phyloP scores from a whole-genome alignment of 2,329 filamentous ascomycete genomes.

The Cucurbitaria berberidis region DNA sequence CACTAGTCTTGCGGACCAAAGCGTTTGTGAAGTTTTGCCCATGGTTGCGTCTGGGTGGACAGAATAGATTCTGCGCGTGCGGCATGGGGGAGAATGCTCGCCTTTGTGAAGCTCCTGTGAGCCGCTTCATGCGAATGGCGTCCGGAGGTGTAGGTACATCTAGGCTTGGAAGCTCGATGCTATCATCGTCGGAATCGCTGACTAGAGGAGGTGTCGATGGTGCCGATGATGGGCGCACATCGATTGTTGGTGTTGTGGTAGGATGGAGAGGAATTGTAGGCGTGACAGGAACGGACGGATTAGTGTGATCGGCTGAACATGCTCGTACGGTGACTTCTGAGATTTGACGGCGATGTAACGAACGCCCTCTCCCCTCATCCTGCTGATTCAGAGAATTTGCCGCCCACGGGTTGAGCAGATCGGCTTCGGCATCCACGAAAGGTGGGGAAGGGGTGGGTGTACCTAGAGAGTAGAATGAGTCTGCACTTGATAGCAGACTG shows the following conservation, averaged over 20 bases:
- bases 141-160: conserved; percentile 51
- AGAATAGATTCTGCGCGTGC: conserved; percentile 69
- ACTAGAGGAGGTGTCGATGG: conserved; percentile 55
- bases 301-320: conserved; percentile 20
- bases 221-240: conserved; percentile 36
- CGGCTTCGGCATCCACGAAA: conserved; percentile 39
- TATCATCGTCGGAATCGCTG: conserved; percentile 53
- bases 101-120: conserved; percentile 62
- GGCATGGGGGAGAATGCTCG: conserved; percentile 72
- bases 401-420: conserved; percentile 39
- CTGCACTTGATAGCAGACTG: conserved; percentile 44
- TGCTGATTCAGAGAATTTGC: conserved; percentile 12
- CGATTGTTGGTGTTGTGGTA: conserved; percentile 23
- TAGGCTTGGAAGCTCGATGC: conserved; percentile 46
- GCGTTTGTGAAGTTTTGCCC: conserved; percentile 54
- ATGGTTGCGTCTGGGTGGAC: conserved; percentile 53
- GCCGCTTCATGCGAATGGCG: conserved; percentile 45
- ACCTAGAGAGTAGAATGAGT: conserved; percentile 48
- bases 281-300: conserved; percentile 27
- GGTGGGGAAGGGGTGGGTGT: conserved; percentile 37
- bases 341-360: conserved; percentile 43
- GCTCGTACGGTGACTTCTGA: conserved; percentile 47
- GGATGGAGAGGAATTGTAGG: conserved; percentile 27
- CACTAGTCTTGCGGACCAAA: conserved; percentile 77
- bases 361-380: conserved; percentile 33